Evolutionary conservation across 345 rosid species (phyloP).

Genomic region (Odontarrhena argentea): DNA sequence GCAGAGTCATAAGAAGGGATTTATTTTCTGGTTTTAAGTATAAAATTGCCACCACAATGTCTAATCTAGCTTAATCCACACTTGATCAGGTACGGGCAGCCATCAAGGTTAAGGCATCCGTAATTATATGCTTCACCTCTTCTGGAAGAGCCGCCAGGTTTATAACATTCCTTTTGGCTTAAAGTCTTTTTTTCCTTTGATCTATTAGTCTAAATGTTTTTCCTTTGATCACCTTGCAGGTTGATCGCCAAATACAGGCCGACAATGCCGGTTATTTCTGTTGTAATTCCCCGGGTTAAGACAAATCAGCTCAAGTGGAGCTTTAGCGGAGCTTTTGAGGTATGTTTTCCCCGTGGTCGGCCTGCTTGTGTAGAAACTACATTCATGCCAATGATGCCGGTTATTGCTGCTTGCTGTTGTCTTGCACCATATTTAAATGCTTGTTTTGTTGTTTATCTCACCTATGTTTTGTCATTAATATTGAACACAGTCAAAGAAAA

Average conservation of each 20-base stretch:
- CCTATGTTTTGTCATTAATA: neutral
- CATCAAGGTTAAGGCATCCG: constrained; percentile 97
- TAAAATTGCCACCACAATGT: constrained; percentile 8
- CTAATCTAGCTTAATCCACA: constrained; percentile 17
- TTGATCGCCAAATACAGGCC: constrained; percentile 98
- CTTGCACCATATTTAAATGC: neutral
- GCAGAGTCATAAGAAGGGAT: neutral
- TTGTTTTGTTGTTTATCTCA: neutral
- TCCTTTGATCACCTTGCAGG: constrained; percentile 48
- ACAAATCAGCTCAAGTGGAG: constrained; percentile 98
- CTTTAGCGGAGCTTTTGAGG: constrained; percentile 98
- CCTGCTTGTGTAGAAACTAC: neutral
- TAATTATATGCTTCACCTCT: constrained; percentile 94
- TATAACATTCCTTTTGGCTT: neutral
- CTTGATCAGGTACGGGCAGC: constrained; percentile 84
- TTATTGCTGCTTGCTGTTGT: neutral
- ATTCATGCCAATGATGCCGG: neutral
- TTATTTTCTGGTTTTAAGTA: neutral
- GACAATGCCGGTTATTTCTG: constrained; percentile 96
- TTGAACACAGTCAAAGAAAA: neutral
- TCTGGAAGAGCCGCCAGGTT: constrained; percentile 99
- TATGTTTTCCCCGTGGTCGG: constrained; percentile 24
- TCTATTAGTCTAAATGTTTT: neutral
- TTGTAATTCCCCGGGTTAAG: constrained; percentile 95
- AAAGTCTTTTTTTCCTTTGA: neutral